Evolutionary conservation across 2,329 filamentous ascomycete genomes (phyloP).

Genomic region (Tricladium varicosporioides): DNA sequence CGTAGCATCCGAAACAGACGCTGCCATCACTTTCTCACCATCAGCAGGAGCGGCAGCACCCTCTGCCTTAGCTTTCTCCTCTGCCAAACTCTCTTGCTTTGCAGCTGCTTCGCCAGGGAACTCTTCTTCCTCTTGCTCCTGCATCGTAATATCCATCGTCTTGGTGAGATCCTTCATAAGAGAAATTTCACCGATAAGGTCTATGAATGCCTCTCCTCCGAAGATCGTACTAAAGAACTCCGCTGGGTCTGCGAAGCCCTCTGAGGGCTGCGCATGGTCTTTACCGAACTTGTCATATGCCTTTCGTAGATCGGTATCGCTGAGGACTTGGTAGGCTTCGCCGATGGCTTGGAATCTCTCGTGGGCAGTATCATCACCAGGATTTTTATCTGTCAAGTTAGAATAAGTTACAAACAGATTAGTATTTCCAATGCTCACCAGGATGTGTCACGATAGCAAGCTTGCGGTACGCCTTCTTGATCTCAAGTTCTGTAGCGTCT

Average conservation of each 20-base stretch:
- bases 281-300: slow-evolving; percentile 98
- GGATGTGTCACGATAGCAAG: slow-evolving; percentile 85
- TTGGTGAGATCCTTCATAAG: slow-evolving; percentile 98
- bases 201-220: slow-evolving; percentile 89
- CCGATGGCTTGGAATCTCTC: slow-evolving; percentile 89
- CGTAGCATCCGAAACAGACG: slow-evolving; percentile 22
- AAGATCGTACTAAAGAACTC: slow-evolving; percentile 99
- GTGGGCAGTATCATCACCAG: slow-evolving; percentile 89
- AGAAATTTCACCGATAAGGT: slow-evolving; percentile 97
- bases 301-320: slow-evolving; percentile 79
- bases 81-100: slow-evolving; percentile 50
- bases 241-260: slow-evolving; percentile 91
- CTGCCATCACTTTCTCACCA: not conserved
- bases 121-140: slow-evolving; percentile 62
- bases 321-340: slow-evolving; percentile 77
- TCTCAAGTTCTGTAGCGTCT: slow-evolving; percentile 84
- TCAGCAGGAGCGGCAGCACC: slow-evolving; percentile 9
- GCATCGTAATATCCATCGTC: slow-evolving; percentile 97
- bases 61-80: slow-evolving; percentile 31
- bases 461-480: slow-evolving; percentile 96
- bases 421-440: slow-evolving; percentile 20
- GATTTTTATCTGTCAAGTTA: slow-evolving; percentile 78
- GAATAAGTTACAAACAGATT: not conserved
- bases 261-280: slow-evolving; percentile 84
- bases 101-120: slow-evolving; percentile 57